These are phyloP conservation scores for Exutisphaerella laricina DNA, from an alignment of 2,329 filamentous ascomycete genomes.

Conservation along the genomic window DNA sequence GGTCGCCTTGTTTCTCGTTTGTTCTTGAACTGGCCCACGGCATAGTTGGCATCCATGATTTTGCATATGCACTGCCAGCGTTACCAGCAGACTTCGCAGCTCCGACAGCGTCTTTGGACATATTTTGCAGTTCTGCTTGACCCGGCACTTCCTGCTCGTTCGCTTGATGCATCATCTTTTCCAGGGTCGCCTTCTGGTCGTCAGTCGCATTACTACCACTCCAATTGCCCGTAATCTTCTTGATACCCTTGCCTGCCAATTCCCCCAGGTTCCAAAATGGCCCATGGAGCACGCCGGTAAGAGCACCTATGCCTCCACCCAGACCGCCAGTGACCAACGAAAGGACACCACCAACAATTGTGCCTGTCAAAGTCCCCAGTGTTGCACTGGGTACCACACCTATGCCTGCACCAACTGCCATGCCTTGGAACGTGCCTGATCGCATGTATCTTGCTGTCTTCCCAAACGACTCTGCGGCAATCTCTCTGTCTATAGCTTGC, in stretches of 20 bases:
- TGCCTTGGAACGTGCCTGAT: constrained; percentile 29
- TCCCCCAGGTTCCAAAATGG: constrained; percentile 29
- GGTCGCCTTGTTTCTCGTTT: background rate
- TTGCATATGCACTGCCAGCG: background rate
- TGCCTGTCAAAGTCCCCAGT: constrained; percentile 29
- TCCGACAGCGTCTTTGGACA: constrained; percentile 9
- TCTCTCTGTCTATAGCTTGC: constrained; percentile 26
- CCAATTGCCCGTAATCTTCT: constrained; percentile 26
- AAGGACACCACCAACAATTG: constrained; percentile 28
- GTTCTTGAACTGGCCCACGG: constrained; percentile 3
- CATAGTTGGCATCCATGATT: constrained; percentile 4
- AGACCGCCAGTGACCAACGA: constrained; percentile 26
- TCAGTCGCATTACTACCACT: constrained; percentile 29
- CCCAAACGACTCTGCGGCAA: constrained; percentile 30
- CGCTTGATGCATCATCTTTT: constrained; percentile 31
- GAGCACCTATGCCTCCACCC: constrained; percentile 24
- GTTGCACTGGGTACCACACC: constrained; percentile 26
- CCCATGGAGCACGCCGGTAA: constrained; percentile 24
- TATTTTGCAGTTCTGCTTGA: constrained; percentile 13
- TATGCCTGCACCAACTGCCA: constrained; percentile 28
- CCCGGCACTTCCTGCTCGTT: constrained; percentile 26
- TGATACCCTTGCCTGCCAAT: constrained; percentile 21
- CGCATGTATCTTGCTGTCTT: constrained; percentile 31
- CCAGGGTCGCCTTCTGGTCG: constrained; percentile 29
- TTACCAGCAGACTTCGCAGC: background rate